Conservation (phyloP, 352 stramenopile genomes). For the Pythium oligandrum region DNA sequence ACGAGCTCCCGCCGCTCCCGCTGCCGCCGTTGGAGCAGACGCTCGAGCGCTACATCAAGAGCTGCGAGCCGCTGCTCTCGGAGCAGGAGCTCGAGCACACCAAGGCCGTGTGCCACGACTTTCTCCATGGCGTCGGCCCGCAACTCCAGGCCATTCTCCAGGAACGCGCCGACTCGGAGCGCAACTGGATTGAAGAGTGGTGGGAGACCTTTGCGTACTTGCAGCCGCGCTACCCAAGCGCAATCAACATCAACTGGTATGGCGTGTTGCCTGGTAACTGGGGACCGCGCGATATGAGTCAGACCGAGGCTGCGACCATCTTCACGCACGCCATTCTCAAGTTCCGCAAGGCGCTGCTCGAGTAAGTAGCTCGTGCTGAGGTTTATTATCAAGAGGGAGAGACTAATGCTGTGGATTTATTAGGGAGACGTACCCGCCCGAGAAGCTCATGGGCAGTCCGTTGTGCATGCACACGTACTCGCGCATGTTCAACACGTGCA, state of each 20-base stretch:
- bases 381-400: slow-evolving; percentile 1
- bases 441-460: slow-evolving; percentile 92
- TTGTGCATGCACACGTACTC: slow-evolving; percentile 94
- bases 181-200: slow-evolving; percentile 93
- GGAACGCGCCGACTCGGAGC: slow-evolving; percentile 76
- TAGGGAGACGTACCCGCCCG: slow-evolving; percentile 87
- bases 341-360: slow-evolving; percentile 91
- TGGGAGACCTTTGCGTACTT: slow-evolving; percentile 97
- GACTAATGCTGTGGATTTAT: background rate
- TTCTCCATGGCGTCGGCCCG: slow-evolving; percentile 81
- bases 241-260: slow-evolving; percentile 98
- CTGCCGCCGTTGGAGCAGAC: slow-evolving; percentile 93
- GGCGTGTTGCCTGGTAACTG: slow-evolving; percentile 93
- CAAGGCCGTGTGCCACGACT: slow-evolving; percentile 89
- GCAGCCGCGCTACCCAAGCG: slow-evolving; percentile 91
- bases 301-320: slow-evolving; percentile 85
- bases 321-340: slow-evolving; percentile 84
- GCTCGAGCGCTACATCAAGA: slow-evolving; percentile 89
- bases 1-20: slow-evolving; percentile 89
- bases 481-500: slow-evolving; percentile 96
- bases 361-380: slow-evolving; percentile 31
- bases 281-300: slow-evolving; percentile 89
- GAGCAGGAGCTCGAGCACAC: slow-evolving; percentile 86
- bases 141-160: slow-evolving; percentile 89
- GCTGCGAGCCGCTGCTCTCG: slow-evolving; percentile 87